Evolutionary conservation across 2,329 filamentous ascomycete genomes (phyloP), one percentile per base, ranked within the genome.

Genomic region (Intubia oerlemansii): DNA sequence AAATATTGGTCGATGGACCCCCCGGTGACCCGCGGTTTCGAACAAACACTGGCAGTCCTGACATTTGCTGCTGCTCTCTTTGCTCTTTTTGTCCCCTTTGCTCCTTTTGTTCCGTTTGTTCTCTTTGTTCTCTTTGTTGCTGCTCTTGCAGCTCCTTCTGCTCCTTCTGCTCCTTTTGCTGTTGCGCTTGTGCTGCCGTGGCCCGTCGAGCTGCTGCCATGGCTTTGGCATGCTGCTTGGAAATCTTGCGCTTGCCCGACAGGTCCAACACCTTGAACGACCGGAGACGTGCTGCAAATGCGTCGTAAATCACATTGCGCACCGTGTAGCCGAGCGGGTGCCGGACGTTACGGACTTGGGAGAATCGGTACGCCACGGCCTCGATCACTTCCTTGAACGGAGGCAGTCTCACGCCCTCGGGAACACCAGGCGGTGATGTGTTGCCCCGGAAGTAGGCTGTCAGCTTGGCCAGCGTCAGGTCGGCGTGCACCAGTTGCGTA

Each of bases 401-500:
- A 4, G 35, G 35, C 6, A 39, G 34, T 4, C 17, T 27, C 7
- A 39, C 34, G 4, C 29, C 35, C 4, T 32, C 27, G 2, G 36
- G 30, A 2, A 28, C 8, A 7, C 30, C 35, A 1, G 22, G 20
- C 7, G 34, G 34, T 1, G 12, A 20, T 2, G 34, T 29, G 22
- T 32, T 36, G 28, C 39, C 35, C 19, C 37, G 30, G 16, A 33
- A 39, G 20, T 30, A 30, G 12, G 36, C 38, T 12, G 36, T 39
- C 17, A 41, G 32, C 24, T 34, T 35, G 12, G 36, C 39, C n/a
- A 41, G 30, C 3, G 35, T 39, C 2, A 37, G 20, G 24, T 37
- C 34, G n/a, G 36, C 36, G 10, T 39, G 34, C 6, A 37, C 34
- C 5, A 40, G 27, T 27, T 38, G 35, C 5, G 29, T 25, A n/a